Evolutionary conservation across 768 basidiomycete species (phyloP), one percentile per base, ranked within the genome.

Genomic region (Aureoboletus auriporus): DNA sequence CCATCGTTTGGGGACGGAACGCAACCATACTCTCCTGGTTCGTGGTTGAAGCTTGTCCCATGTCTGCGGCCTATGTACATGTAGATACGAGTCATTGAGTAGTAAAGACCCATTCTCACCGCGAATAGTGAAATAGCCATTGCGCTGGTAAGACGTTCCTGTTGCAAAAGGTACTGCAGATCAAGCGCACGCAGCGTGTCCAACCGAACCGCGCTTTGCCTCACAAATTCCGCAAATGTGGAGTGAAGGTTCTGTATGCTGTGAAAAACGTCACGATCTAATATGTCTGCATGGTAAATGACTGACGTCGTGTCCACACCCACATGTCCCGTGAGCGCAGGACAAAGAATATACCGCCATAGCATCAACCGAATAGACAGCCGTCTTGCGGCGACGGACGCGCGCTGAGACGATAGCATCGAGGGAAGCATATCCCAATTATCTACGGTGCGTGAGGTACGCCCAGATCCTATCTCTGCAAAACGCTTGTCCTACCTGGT

Each of bases 371-470:
- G 74, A n/a, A 79, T 55, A 7, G 79, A 74, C 36, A 89, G 61
- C 4, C 86, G 77, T 56, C 74, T 75, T 6, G 83, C 74, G 16
- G 83, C 83, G 26, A 79, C 76, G 16, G 88, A 89, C 17, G 72
- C 66, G 20, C 70, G 54, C 14, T 71, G 65, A 2, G 82, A 83
- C 10, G 70, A 65, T 13, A 86, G 64, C 8, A 76, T 61, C 12
- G 57, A 60, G 8, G 72, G 58, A 26, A 86, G 57, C 37, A 65
- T 69, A n/a, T 65, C 48, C 83, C 80, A 89, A 7, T 62, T 70
- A 39, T 78, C 86, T 86, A 29, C 29, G 2, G 47, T 29, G 35
- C 16, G 40, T 65, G 33, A 66, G 55, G 43, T 33, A 9, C 44
- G 38, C 16, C 5, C 23, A 41, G 17, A 13, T 39, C 33, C 20